Conservation (phyloP, 208 protist species). For the Leishmania mexicana region DNA sequence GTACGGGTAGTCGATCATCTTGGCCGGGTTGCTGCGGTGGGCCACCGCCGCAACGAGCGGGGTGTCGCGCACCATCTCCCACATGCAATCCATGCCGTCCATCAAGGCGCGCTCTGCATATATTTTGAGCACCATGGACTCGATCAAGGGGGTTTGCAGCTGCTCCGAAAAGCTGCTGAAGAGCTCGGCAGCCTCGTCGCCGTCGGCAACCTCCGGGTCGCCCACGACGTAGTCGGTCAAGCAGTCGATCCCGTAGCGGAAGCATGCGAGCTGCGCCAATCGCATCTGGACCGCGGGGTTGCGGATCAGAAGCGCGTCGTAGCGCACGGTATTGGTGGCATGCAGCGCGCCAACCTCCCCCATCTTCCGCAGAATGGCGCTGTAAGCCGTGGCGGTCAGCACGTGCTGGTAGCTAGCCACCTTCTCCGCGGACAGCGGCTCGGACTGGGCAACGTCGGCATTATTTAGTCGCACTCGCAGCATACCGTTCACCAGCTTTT, state of each 20-base stretch:
- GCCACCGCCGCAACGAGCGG: conserved; percentile 32
- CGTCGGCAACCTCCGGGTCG: conserved; percentile 34
- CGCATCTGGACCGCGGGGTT: conserved; percentile 72
- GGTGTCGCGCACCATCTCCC: conserved; percentile 52
- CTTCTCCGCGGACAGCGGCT: conserved; percentile 24
- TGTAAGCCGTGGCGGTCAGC: conserved; percentile 68
- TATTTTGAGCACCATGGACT: conserved; percentile 61
- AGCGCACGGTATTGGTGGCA: conserved; percentile 59
- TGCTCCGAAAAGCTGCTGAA: conserved; percentile 8
- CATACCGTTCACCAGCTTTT: conserved; percentile 39
- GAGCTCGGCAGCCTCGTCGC: conserved; percentile 15
- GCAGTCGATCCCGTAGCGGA: conserved; percentile 65
- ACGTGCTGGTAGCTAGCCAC: conserved; percentile 58
- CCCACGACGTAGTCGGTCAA: conserved; percentile 62
- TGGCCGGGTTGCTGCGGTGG: conserved; percentile 52
- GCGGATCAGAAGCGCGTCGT: conserved; percentile 72
- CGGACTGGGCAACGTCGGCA: conserved; percentile 34
- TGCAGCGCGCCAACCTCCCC: conserved; percentile 69
- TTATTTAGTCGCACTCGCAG: conserved; percentile 36
- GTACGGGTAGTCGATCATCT: conserved; percentile 74
- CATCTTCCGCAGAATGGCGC: conserved; percentile 51
- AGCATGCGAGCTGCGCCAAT: conserved; percentile 60
- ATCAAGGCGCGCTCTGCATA: conserved; percentile 71
- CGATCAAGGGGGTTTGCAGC: conserved; percentile 45
- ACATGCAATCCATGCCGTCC: conserved; percentile 47